Evolutionary conservation across 1,284 basidiomycete species (phyloP), one percentile per base, ranked within the genome.

Genomic region (Tilletiopsis washingtonensis): DNA sequence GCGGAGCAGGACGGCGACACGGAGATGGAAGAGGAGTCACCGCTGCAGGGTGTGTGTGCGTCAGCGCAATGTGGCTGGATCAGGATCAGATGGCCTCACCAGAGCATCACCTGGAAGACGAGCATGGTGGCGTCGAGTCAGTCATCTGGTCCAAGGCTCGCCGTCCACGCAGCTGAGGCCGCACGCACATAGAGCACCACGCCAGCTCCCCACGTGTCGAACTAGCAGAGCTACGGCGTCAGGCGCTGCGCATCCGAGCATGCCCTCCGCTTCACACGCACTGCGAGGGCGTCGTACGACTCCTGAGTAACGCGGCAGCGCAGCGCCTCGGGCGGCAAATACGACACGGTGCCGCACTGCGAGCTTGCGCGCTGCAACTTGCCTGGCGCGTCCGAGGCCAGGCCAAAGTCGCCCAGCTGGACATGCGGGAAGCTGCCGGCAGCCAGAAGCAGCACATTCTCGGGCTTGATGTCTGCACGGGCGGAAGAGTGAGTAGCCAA

Each of bases 351-450:
- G 29, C 29, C 29, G 29, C 29, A 34, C 9, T 34, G 29, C n/a
- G n/a, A n/a, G 29, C 29, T 34, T 34, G 9, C 9, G n/a, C 9
- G 9, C 9, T 34, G 9, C 9, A 9, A n/a, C 29, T 34, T 34
- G 29, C 29, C 29, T 34, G n/a, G 29, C 29, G 29, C n/a, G 9
- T 34, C 29, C 9, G 29, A 46, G 9, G 45, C 32, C 45, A 38
- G 14, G 21, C 45, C 45, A 46, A 46, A 46, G 21, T 46, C 45
- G 4, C 32, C 34, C 4, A 46, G 32, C 34, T 38, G 45, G 14
- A 46, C 34, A 11, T 38, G 32, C 5, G 45, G 45, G n/a, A 21
- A 38, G 3, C 23, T 23, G 23, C 17, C 25, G 34, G 12, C 19
- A 3, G 34, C 12, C 2, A 32, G 9, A 21, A 38, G 19, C 14